These are phyloP conservation scores for Phytophthora pistaciae DNA, from an alignment of 352 stramenopile genomes.

Conservation along the genomic window DNA sequence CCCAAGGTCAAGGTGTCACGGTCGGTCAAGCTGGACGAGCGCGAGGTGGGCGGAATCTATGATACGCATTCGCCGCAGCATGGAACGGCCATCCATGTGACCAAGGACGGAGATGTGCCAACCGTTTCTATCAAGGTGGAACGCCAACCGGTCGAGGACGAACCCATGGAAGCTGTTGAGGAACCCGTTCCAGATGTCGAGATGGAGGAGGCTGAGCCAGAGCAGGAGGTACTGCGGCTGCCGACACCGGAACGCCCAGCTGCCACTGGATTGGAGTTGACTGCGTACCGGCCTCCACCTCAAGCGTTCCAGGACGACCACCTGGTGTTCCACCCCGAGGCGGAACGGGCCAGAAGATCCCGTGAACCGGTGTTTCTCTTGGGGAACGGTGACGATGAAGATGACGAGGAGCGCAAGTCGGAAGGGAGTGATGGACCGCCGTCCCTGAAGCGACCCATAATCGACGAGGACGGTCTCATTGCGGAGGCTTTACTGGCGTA, in stretches of 20 bases:
- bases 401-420: slow-evolving; percentile 9
- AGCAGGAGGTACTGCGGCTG: slow-evolving; percentile 1
- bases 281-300: slow-evolving; percentile 1
- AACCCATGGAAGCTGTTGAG: slow-evolving; percentile 13
- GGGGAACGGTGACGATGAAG: slow-evolving; percentile 1
- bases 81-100: slow-evolving; percentile 7
- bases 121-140: background rate
- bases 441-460: slow-evolving; percentile 14
- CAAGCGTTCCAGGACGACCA: slow-evolving; percentile 3
- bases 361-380: slow-evolving; percentile 7
- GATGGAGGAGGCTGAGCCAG: slow-evolving; percentile 2
- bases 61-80: background rate
- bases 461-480: slow-evolving; percentile 21
- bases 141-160: background rate
- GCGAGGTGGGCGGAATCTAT: slow-evolving; percentile 21
- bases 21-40: slow-evolving; percentile 28
- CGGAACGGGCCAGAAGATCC: background rate
- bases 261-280: slow-evolving; percentile 6
- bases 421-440: slow-evolving; percentile 20
- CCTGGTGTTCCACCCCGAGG: slow-evolving; percentile 7
- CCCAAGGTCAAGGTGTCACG: slow-evolving; percentile 24
- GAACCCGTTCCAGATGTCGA: slow-evolving; percentile 7
- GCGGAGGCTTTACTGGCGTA: slow-evolving; percentile 12
- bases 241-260: background rate
- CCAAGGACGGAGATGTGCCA: background rate